Percentiles rank a stretch among this genome's conserved stretches.
Evolutionary conservation across 1,139 yeast species (phyloP).

Genomic region (Waltiozyma sp.): DNA sequence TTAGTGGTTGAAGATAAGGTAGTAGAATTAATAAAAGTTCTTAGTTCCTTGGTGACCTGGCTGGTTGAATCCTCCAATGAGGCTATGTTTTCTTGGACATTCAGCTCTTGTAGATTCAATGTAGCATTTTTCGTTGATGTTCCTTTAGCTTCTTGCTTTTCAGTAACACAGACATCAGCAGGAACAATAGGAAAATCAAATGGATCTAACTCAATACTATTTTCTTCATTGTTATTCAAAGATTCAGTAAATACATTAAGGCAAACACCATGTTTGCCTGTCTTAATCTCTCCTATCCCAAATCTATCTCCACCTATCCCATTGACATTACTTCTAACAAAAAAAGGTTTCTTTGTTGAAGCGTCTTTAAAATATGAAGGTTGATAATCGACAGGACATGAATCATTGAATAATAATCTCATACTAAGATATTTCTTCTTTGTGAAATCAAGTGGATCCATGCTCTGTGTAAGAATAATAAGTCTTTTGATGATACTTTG

Average conservation of each 20-base stretch:
- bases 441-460: slow-evolving; percentile 31
- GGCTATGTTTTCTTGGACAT: neutral
- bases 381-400: slow-evolving; percentile 35
- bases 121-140: neutral
- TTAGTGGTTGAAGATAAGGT: neutral
- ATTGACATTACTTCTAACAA: slow-evolving; percentile 18
- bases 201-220: neutral
- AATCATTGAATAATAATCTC: slow-evolving; percentile 36
- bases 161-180: neutral
- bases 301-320: neutral
- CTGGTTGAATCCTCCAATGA: neutral
- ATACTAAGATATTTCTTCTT: slow-evolving; percentile 30
- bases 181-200: neutral
- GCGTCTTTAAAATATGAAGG: slow-evolving; percentile 38
- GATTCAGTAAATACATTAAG: neutral
- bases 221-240: neutral
- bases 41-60: neutral
- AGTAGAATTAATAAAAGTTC: neutral
- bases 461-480: slow-evolving; percentile 39
- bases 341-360: slow-evolving; percentile 22
- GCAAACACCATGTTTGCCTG: neutral
- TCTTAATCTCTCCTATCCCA: neutral
- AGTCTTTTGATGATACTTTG: slow-evolving; percentile 37
- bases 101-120: neutral
- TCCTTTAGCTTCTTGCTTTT: neutral